Evolutionary conservation across 805 yeast species (phyloP).

Genomic region (Saccharomyces kudriavzevii): DNA sequence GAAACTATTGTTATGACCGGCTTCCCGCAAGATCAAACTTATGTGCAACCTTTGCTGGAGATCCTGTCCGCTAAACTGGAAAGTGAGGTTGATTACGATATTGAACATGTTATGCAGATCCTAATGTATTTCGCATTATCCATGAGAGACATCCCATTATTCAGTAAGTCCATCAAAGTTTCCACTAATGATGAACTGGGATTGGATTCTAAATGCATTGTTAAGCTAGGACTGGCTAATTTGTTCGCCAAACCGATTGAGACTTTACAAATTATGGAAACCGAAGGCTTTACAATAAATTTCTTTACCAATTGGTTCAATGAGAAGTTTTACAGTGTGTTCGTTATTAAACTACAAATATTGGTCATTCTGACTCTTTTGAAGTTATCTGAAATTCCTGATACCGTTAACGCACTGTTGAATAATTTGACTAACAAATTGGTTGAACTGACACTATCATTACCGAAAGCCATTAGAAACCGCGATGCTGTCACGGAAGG

Average conservation of each 20-base stretch:
- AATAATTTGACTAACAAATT: constrained; percentile 47
- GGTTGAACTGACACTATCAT: constrained; percentile 42
- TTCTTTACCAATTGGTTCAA: constrained; percentile 62
- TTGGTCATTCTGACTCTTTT: constrained; percentile 55
- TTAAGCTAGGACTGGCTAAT: constrained; percentile 56
- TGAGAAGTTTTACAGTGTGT: constrained; percentile 53
- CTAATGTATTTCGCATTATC: constrained; percentile 26
- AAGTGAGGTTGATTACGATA: constrained; percentile 33
- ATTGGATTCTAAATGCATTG: constrained; percentile 36
- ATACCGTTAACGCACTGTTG: constrained; percentile 30
- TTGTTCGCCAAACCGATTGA: constrained; percentile 53
- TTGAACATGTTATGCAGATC: constrained; percentile 32
- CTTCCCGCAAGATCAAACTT: constrained; percentile 33
- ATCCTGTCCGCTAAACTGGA: constrained; percentile 23
- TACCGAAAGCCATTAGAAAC: constrained; percentile 67
- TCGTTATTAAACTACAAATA: constrained; percentile 65
- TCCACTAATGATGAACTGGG: constrained; percentile 30
- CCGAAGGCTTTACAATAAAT: constrained; percentile 36
- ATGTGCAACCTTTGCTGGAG: constrained; percentile 22
- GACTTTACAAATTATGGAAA: constrained; percentile 46
- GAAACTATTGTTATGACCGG: constrained; percentile 48
- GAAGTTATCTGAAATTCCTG: constrained; percentile 34
- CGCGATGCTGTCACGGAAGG: constrained; percentile 54
- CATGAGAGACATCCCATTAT: constrained; percentile 27
- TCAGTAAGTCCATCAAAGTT: constrained; percentile 17